Evolutionary conservation across 169 alveolate genomes (phyloP), one percentile per base, ranked within the genome.

Genomic region (Plasmodium coatneyi): DNA sequence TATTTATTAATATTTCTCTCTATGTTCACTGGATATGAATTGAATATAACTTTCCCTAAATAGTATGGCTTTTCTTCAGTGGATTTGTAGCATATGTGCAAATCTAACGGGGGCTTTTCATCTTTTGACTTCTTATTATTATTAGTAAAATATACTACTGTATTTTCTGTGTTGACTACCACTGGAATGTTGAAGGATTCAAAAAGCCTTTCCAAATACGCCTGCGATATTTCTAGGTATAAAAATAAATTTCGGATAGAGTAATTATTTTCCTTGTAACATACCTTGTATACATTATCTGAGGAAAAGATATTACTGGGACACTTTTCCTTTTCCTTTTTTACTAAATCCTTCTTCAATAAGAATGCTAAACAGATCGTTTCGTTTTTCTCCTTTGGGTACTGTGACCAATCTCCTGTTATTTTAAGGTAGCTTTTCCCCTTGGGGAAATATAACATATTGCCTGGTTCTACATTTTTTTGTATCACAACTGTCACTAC

Each of bases 371-470:
- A 34, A 89, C 94, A 89, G 5, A 89, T 80, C 25, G 36, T 32
- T 36, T 89, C 76, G 19, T 60, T 22, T 32, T 89, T 79, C 6
- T 79, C 70, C 49, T 56, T 80, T 79, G 94, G 94, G 41, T 79
- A 89, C n/a, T 89, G 56, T 12, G 90, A 19, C 94, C 94, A 89
- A 70, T 89, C 90, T 12, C 94, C 94, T 41, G 46, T 28, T 89
- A 89, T 80, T 89, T 89, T 89, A 39, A 89, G 70, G 72, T 34
- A 89, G 32, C 39, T 80, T 39, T 70, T 78, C 60, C 71, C 52
- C 82, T 89, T 89, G 39, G 94, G 79, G 34, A 89, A 60, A 78
- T 32, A 79, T 70, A 89, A 43, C 5, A 80, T 19, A 22, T 80
- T 80, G 25, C 79, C 83, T n/a, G 41, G 72, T 28, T 9, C n/a